Conservation (phyloP, 352 stramenopile genomes). For the Pythium aquatile region DNA sequence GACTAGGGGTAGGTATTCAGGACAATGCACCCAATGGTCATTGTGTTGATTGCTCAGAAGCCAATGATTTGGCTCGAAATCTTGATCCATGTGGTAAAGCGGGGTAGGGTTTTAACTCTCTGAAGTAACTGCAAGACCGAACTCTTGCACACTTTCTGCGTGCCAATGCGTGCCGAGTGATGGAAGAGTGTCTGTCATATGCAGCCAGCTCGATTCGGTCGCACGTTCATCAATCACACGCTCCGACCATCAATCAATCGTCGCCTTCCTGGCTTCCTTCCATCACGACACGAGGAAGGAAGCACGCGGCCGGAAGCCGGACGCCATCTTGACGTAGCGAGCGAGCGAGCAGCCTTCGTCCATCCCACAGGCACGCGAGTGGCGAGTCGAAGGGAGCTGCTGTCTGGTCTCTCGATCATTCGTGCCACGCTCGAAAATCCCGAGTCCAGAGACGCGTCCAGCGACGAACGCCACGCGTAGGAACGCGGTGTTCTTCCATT, state of each 20-base stretch:
- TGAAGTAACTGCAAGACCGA: conserved; percentile 7
- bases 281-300: conserved; percentile 4
- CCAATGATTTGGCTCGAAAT: neutral
- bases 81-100: neutral
- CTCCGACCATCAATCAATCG: conserved; percentile 1
- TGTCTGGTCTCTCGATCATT: neutral
- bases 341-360: neutral
- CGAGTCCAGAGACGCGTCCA: neutral
- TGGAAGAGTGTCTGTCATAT: conserved; percentile 9
- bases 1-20: neutral
- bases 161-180: neutral
- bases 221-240: neutral
- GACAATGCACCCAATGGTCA: neutral
- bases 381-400: neutral
- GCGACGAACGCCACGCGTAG: neutral
- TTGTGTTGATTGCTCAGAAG: neutral
- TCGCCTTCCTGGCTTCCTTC: neutral
- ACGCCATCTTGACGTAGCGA: neutral
- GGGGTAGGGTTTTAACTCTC: neutral
- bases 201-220: neutral
- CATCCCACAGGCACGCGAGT: neutral
- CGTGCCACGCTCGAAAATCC: neutral
- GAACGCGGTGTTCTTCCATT: neutral
- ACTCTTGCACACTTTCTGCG: neutral
- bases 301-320: conserved; percentile 1